Conservation (phyloP, 2,329 filamentous ascomycete genomes). For the Arthrinium phaeospermum region DNA sequence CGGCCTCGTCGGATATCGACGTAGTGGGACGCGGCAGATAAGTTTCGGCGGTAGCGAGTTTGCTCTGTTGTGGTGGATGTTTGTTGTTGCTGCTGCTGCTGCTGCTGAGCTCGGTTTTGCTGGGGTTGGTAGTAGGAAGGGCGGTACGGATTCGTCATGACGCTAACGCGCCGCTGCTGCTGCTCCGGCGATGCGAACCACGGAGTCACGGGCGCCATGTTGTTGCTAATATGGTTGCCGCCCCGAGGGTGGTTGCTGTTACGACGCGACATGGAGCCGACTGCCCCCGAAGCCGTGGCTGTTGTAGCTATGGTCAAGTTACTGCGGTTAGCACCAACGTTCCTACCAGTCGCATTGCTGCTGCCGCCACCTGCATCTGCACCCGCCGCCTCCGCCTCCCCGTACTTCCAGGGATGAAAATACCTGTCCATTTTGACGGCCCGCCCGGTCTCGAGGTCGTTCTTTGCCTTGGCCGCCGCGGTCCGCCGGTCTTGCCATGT, state of each 20-base stretch:
- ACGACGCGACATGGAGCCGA: neutral
- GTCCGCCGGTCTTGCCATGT: constrained; percentile 25
- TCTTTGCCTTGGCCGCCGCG: neutral
- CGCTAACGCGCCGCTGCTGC: no score
- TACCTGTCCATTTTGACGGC: constrained; percentile 41
- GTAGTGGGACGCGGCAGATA: neutral
- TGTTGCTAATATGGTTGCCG: neutral
- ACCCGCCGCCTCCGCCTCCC: neutral
- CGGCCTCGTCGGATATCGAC: neutral
- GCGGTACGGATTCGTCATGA: neutral
- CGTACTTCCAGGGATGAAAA: neutral
- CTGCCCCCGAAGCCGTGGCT: neutral
- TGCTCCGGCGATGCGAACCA: neutral
- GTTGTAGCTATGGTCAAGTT: neutral
- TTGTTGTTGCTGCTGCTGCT: neutral
- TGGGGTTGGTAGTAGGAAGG: neutral
- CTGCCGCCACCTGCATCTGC: neutral
- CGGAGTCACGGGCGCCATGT: neutral
- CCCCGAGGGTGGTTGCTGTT: neutral
- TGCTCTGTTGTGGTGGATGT: neutral
- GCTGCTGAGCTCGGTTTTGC: neutral
- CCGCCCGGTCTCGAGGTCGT: constrained; percentile 31
- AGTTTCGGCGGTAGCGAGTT: neutral
- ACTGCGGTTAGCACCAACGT: neutral
- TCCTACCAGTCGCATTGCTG: neutral